These are phyloP conservation scores for Penicillium decumbens DNA, from an alignment of 2,329 filamentous ascomycete genomes.

Conservation along the genomic window DNA sequence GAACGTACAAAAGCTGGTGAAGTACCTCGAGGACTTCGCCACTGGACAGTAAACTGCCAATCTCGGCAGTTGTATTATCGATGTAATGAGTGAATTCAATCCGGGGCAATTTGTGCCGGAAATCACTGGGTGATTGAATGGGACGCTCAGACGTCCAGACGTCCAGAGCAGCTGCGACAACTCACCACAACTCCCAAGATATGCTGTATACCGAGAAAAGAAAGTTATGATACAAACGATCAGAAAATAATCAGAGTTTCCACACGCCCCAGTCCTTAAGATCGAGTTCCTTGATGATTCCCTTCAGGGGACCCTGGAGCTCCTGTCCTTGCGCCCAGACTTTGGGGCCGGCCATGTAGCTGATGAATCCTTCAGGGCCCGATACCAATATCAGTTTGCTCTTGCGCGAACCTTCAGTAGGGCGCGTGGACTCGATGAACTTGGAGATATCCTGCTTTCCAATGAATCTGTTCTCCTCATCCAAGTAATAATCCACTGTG, in stretches of 20 bases:
- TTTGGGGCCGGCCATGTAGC: conserved; percentile 74
- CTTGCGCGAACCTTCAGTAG: conserved; percentile 25
- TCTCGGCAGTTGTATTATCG: conserved; percentile 4
- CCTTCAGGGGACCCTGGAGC: conserved; percentile 68
- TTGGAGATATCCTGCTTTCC: conserved; percentile 47
- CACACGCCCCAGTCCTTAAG: conserved; percentile 55
- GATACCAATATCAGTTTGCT: conserved; percentile 69
- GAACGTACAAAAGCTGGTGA: conserved; percentile 41
- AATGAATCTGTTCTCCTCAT: conserved; percentile 70
- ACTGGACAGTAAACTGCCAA: conserved; percentile 16
- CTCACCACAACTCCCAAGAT: conserved; percentile 21
- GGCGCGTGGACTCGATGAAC: conserved; percentile 23
- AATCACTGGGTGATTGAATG: conserved; percentile 9
- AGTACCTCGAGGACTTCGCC: conserved; percentile 53
- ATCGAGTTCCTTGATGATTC: conserved; percentile 60
- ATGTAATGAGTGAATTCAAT: conserved; percentile 15
- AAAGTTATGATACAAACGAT: conserved; percentile 19
- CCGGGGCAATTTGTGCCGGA: conserved; percentile 6
- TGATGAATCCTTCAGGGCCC: conserved; percentile 85
- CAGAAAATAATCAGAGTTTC: conserved; percentile 47
- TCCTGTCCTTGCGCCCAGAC: conserved; percentile 68
- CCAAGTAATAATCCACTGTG: conserved; percentile 70
- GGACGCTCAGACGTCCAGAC: conserved; percentile 8
- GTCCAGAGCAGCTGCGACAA: conserved; percentile 15
- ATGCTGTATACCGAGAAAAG: conserved; percentile 13